These are phyloP conservation scores for Cucurbita moschata DNA, from an alignment of 306 rosid species.

Conservation along the genomic window DNA sequence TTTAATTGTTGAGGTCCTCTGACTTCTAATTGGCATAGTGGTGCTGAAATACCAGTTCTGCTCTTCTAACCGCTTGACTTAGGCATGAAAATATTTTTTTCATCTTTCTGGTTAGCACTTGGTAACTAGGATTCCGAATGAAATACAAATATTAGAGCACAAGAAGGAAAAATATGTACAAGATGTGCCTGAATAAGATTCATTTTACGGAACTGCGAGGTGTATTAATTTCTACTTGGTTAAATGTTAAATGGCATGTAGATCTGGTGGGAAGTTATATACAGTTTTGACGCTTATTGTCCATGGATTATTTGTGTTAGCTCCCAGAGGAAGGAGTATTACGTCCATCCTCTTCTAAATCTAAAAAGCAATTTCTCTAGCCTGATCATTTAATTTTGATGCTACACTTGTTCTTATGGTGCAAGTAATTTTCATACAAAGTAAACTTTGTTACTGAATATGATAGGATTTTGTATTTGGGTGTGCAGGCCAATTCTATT, in stretches of 20 bases:
- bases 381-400: background rate
- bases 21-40: background rate
- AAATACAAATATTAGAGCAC: background rate
- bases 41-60: background rate
- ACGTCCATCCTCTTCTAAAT: background rate
- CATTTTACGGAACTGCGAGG: background rate
- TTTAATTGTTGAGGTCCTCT: background rate
- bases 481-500: conserved; percentile 70
- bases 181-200: background rate
- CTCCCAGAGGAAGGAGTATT: background rate
- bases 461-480: background rate
- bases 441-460: background rate
- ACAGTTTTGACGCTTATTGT: background rate
- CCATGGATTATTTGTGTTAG: background rate
- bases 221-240: background rate
- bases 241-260: background rate
- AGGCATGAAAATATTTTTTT: background rate
- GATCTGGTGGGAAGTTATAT: background rate
- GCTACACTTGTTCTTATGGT: background rate
- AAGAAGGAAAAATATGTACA: background rate
- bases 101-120: background rate
- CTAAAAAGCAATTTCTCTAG: background rate
- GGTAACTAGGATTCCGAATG: background rate
- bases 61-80: background rate
- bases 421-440: background rate